Conservation (phyloP, 768 basidiomycete genomes). For the Boletus vermiculosoides region DNA sequence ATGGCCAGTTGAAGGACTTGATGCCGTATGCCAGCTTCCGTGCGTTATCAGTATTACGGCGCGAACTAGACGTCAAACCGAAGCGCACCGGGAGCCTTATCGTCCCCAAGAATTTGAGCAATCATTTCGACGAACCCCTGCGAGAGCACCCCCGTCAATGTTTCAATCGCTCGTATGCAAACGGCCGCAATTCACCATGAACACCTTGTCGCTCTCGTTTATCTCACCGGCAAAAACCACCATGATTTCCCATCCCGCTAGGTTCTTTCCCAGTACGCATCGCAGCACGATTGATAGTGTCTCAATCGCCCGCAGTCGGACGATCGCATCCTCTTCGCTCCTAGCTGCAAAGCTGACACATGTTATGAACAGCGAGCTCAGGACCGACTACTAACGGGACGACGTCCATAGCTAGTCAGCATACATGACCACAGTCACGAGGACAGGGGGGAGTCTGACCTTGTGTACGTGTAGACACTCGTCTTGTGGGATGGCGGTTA, state of each 20-base stretch:
- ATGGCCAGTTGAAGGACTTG: conserved; percentile 56
- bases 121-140: conserved; percentile 53
- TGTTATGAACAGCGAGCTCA: conserved; percentile 45
- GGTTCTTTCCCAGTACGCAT: conserved; percentile 52
- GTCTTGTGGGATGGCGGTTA: conserved; percentile 46
- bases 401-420: conserved; percentile 10
- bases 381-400: conserved; percentile 46
- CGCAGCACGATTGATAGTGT: conserved; percentile 49
- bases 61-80: neutral
- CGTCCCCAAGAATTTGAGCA: conserved; percentile 45
- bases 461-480: conserved; percentile 49
- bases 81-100: conserved; percentile 36
- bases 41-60: neutral
- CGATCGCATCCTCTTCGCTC: conserved; percentile 21
- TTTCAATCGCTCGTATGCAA: neutral
- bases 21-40: conserved; percentile 48
- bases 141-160: neutral
- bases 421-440: neutral
- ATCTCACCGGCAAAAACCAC: conserved; percentile 64
- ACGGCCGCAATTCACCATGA: conserved; percentile 40
- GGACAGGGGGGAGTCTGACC: conserved; percentile 34
- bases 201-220: conserved; percentile 53
- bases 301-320: conserved; percentile 44
- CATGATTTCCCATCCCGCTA: conserved; percentile 74
- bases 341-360: conserved; percentile 43